Evolutionary conservation across 2,329 filamentous ascomycete genomes (phyloP), one percentile per base, ranked within the genome.

Genomic region (Xylariomycetidae sp.): DNA sequence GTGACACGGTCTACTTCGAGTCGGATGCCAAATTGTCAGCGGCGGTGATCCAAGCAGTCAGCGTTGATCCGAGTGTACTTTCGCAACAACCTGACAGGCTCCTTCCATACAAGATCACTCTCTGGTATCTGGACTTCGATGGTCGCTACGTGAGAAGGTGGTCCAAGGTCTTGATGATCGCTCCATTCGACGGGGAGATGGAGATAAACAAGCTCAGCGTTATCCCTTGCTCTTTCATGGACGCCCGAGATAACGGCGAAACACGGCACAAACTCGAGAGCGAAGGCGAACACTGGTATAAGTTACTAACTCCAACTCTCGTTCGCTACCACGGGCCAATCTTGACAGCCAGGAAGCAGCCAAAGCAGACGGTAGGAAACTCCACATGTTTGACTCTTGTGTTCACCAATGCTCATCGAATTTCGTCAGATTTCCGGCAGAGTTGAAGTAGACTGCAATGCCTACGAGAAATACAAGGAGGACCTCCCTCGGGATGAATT

Each of bases 91-190:
- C n/a, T n/a, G n/a, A n/a, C n/a, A n/a, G n/a, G n/a, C n/a, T n/a
- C n/a, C n/a, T n/a, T n/a, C 25, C 25, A 8, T 37, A 37, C 25
- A 19, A 14, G 6, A 9, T 39, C 4, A 27, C 8, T 6, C 10
- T 37, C 3, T 42, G 37, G 37, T 32, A 34, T 14, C 14, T 42
- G 5, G 34, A 37, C 15, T 37, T 29, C 22, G 39, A 39, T 16
- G 37, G 37, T 6, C 10, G 15, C 12, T 26, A 33, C 10, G 25
- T 39, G 4, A 24, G 36, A 19, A 22, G 39, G 10, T 32, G 29
- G 8, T n/a, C 16, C 4, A 32, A 24, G 10, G 9, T 9, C 3
- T n/a, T 31, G 4, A 20, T 18, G 6, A 34, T 42, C 14, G 12
- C 29, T 2, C 23, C 30, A 5, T 39, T 42, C 19, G 25, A 35